Evolutionary conservation across 2,329 filamentous ascomycete species (phyloP).

Genomic region (Trichoderma oligosporum): DNA sequence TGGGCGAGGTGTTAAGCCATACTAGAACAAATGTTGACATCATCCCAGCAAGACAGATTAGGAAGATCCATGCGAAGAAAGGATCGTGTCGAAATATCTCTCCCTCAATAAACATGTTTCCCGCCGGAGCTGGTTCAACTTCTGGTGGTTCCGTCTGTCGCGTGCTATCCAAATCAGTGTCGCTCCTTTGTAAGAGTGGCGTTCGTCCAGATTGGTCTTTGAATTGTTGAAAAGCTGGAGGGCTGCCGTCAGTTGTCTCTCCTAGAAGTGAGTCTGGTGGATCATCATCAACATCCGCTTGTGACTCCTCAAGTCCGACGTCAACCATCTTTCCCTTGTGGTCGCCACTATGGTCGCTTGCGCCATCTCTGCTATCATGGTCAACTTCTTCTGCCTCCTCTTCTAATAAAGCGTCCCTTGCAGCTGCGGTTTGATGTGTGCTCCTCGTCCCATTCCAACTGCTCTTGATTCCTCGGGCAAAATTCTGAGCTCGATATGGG

Average conservation of each 20-base stretch:
- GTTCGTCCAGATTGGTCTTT: conserved; percentile 39
- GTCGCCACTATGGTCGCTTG: conserved; percentile 30
- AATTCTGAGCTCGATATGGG: conserved; percentile 45
- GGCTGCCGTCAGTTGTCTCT: conserved; percentile 51
- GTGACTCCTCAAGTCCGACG: conserved; percentile 74
- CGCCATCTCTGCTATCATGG: conserved; percentile 32
- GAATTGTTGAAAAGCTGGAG: conserved; percentile 62
- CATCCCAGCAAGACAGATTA: conserved; percentile 78
- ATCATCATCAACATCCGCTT: conserved; percentile 53
- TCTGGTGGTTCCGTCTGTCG: conserved; percentile 38
- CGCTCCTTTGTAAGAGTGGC: conserved; percentile 41
- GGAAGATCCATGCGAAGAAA: conserved; percentile 87
- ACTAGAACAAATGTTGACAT: conserved; percentile 86
- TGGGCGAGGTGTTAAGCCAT: conserved; percentile 77
- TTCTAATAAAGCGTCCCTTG: conserved; percentile 37
- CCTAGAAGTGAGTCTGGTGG: conserved; percentile 58
- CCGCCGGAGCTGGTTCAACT: conserved; percentile 34
- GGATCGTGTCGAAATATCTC: conserved; percentile 79
- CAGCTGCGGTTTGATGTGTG: conserved; percentile 28
- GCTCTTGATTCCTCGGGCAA: conserved; percentile 55
- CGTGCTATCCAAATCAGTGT: conserved; percentile 45
- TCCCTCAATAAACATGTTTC: conserved; percentile 55
- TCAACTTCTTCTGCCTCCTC: conserved; percentile 43
- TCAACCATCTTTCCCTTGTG: conserved; percentile 74
- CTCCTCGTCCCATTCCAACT: conserved; percentile 60